A percentile compares a stretch with the other conserved stretches of the same genome.
phyloP scores from a whole-genome alignment of 176 grass and related monocot species.

The Aegilops umbellulata region DNA sequence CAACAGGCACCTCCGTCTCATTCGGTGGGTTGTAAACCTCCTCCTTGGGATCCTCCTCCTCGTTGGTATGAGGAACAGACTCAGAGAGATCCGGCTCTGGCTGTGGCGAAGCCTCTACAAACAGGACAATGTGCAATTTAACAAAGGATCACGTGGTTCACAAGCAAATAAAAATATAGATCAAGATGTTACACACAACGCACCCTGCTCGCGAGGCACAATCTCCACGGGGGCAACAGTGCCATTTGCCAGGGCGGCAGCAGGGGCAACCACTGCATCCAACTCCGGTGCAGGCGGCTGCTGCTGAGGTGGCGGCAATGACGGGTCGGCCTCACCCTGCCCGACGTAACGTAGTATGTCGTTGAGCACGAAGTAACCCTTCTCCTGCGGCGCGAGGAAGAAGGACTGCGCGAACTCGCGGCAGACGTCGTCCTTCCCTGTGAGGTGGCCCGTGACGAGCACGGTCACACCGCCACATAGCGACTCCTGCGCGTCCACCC shows the following conservation, averaged over 20 bases:
- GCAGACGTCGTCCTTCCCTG: constrained; percentile 40
- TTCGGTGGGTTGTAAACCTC: constrained; percentile 53
- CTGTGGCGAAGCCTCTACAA: constrained; percentile 32
- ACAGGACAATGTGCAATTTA: not conserved
- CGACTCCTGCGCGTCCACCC: constrained; percentile 85
- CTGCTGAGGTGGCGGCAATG: not conserved
- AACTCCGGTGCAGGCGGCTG: not conserved
- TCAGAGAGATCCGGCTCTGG: constrained; percentile 32
- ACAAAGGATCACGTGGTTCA: not conserved
- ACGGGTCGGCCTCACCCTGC: constrained; percentile 17
- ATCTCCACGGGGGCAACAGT: not conserved
- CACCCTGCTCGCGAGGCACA: constrained; percentile 45
- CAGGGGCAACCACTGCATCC: not conserved
- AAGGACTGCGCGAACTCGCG: constrained; percentile 89
- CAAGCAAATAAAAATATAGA: not conserved
- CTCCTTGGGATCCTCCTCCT: constrained; percentile 35
- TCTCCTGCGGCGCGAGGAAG: constrained; percentile 97
- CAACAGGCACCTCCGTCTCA: constrained; percentile 31
- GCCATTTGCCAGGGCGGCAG: constrained; percentile 35
- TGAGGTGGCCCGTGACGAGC: constrained; percentile 80
- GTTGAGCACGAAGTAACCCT: constrained; percentile 87
- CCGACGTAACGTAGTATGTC: constrained; percentile 70
- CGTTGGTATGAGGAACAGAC: not conserved
- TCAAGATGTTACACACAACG: not conserved
- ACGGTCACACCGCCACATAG: constrained; percentile 75